A percentile compares a stretch with the other conserved stretches of the same genome.
These are phyloP conservation scores for Solanum chilense DNA, from an alignment of 257 asterid genomes.

Conservation along the genomic window DNA sequence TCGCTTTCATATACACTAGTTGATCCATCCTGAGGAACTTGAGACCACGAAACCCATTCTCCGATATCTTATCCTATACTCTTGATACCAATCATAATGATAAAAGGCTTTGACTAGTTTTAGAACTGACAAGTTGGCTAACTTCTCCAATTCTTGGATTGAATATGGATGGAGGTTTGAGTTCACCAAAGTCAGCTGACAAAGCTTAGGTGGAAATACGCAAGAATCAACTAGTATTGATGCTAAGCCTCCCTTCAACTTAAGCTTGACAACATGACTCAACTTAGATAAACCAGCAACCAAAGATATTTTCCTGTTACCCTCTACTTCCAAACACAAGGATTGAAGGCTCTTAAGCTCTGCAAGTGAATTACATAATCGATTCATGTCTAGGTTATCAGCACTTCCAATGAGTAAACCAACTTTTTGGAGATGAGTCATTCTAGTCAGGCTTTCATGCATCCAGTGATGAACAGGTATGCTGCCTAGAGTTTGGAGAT, in stretches of 20 bases:
- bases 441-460: neutral
- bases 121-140: neutral
- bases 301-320: neutral
- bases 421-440: neutral
- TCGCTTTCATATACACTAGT: neutral
- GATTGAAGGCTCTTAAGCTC: neutral
- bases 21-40: neutral
- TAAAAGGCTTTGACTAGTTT: neutral
- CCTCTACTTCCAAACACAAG: neutral
- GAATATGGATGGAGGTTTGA: neutral
- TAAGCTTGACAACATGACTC: neutral
- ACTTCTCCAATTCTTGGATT: neutral
- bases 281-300: neutral
- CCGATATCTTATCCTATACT: neutral
- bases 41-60: neutral
- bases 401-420: neutral
- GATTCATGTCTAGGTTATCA: neutral
- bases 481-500: conserved; percentile 9
- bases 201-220: conserved; percentile 6
- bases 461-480: neutral
- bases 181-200: neutral
- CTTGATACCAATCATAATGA: rapidly evolving
- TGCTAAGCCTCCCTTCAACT: neutral
- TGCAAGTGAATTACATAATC: neutral
- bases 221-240: neutral